Conservation (phyloP, 2,329 filamentous ascomycete species). For the Mycosphaerella sp. region DNA sequence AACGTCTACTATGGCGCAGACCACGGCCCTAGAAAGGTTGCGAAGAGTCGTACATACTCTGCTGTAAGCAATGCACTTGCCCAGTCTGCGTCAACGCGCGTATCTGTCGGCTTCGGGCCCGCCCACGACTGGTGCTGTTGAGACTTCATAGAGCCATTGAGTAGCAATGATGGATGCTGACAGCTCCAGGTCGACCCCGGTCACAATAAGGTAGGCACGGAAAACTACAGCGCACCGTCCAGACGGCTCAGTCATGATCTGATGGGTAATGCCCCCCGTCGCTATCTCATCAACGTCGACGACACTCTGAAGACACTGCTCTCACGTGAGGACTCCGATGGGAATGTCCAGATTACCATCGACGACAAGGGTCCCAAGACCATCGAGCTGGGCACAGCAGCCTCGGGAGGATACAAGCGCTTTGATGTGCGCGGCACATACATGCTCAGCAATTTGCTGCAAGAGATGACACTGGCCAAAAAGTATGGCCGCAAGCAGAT, state of each 20-base stretch:
- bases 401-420: constrained; percentile 76
- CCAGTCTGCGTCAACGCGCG: background rate
- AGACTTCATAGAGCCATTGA: background rate
- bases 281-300: constrained; percentile 82
- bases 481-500: constrained; percentile 85
- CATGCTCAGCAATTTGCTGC: constrained; percentile 91
- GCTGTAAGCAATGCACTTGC: constrained; percentile 40
- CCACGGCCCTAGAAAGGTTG: constrained; percentile 42
- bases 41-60: constrained; percentile 49
- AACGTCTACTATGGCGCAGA: constrained; percentile 55
- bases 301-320: constrained; percentile 71
- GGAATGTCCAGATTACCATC: constrained; percentile 95
- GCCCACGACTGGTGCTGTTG: background rate
- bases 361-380: constrained; percentile 94
- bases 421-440: constrained; percentile 94
- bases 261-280: constrained; percentile 59
- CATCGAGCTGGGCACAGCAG: constrained; percentile 74
- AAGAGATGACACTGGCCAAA: constrained; percentile 88
- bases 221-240: constrained; percentile 20
- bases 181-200: constrained; percentile 21
- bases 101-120: background rate
- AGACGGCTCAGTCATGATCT: constrained; percentile 56
- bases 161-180: constrained; percentile 3
- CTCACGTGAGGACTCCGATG: constrained; percentile 84
- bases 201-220: constrained; percentile 15